Percentiles rank a stretch among this genome's conserved stretches.
Conservation (phyloP, 371 early-diverging fungal species). For the Circinella umbellata region DNA sequence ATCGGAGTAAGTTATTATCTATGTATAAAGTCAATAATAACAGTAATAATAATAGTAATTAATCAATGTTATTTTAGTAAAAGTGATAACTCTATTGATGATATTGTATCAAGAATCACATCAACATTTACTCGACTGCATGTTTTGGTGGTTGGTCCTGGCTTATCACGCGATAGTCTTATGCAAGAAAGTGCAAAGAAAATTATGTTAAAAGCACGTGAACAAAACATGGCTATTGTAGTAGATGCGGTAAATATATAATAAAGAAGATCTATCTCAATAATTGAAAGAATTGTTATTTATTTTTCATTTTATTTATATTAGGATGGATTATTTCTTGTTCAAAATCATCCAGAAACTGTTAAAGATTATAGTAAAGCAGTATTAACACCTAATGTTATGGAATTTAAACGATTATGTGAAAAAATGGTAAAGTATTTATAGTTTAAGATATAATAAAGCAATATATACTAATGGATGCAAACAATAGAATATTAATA, state of each 20-base stretch:
- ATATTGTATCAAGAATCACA: slow-evolving; percentile 52
- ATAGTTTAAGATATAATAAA: not conserved
- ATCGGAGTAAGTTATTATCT: slow-evolving; percentile 37
- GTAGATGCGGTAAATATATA: slow-evolving; percentile 86
- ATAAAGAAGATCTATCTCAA: too few relatives aligned
- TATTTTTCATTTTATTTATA: not conserved
- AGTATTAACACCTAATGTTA: slow-evolving; percentile 91
- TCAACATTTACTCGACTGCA: slow-evolving; percentile 76
- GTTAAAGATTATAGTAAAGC: slow-evolving; percentile 76
- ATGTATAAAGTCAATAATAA: too few relatives aligned
- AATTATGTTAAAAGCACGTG: slow-evolving; percentile 68
- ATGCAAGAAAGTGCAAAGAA: slow-evolving; percentile 66
- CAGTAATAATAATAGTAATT: too few relatives aligned
- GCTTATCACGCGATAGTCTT: slow-evolving; percentile 77
- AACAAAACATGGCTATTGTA: slow-evolving; percentile 75
- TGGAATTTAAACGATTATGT: slow-evolving; percentile 86
- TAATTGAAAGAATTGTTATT: too few relatives aligned
- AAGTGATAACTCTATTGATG: slow-evolving; percentile 37
- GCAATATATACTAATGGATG: slow-evolving; percentile 44
- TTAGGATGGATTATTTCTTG: slow-evolving; percentile 82
- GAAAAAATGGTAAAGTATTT: slow-evolving; percentile 57
- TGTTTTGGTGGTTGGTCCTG: slow-evolving; percentile 91
- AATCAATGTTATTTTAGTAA: slow-evolving; percentile 14
- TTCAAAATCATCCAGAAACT: slow-evolving; percentile 74
- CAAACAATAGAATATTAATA: slow-evolving; percentile 46